Evolutionary conservation across 108 stramenopile genomes (phyloP).

Genomic region (Fistulifera pelliculosa): DNA sequence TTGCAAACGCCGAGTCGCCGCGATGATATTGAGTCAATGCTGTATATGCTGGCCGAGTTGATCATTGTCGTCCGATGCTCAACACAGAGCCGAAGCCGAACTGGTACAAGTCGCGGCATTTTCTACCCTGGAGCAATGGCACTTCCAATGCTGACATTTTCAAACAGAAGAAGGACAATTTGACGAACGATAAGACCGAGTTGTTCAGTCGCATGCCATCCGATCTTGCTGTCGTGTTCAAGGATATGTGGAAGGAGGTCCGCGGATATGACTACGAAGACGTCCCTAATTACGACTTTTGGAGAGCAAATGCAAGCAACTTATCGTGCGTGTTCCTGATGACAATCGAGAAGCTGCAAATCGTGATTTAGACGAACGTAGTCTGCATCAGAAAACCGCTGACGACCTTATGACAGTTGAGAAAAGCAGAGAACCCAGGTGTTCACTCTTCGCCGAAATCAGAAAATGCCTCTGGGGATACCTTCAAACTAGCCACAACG

Average conservation of each 20-base stretch:
- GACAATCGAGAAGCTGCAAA: no score
- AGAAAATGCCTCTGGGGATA: no score
- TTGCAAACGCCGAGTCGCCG: constrained; percentile 46
- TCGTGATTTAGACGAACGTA: no score
- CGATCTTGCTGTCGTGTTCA: constrained; percentile 14
- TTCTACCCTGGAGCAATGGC: constrained; percentile 64
- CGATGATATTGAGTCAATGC: constrained; percentile 68
- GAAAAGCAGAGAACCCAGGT: no score
- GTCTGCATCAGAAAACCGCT: no score
- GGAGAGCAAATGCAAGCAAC: constrained; percentile 6
- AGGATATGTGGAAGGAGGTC: constrained; percentile 33
- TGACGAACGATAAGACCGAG: constrained; percentile 34
- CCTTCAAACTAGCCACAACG: no score
- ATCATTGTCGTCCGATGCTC: constrained; percentile 29
- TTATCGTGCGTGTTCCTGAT: constrained; percentile 1
- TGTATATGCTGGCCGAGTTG: constrained; percentile 61
- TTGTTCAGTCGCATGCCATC: constrained; percentile 32
- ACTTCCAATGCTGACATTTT: constrained; percentile 53
- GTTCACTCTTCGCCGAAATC: no score
- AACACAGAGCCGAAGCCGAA: constrained; percentile 2
- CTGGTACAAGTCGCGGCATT: neutral
- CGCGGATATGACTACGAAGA: constrained; percentile 35
- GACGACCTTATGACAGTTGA: no score
- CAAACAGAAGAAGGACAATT: constrained; percentile 35
- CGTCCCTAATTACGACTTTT: constrained; percentile 58